Base-by-base conservation (phyloP, 2,329 filamentous ascomycete genomes). In the Colletotrichum scovillei region DNA sequence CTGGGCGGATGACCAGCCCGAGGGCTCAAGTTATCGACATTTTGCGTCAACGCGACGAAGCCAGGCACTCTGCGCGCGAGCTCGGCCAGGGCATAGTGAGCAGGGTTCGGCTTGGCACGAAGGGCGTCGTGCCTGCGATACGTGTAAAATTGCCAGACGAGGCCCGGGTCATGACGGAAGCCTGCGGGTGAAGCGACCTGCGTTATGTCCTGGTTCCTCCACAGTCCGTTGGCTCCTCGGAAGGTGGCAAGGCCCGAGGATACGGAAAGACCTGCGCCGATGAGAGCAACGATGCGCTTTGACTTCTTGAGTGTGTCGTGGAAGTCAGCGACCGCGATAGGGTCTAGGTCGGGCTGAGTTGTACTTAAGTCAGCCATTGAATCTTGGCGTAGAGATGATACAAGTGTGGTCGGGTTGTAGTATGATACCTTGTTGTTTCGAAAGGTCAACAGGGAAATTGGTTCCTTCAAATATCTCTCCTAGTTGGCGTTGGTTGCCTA, bases 71-170 rank as follows among this genome's bases (percentile, higher is more conserved):
- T 85, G 67, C 83, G 85, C 0, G 91, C 87, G 5, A 93, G 81
- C 77, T 91, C 88, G 0, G 91, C 91, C 12, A 93, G 84, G 3
- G 91, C 92, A 75, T 89, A 88, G 76, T 93, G 92, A 0, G 90
- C 92, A 22, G 84, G 82, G 75, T 93, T 94, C 0, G 92, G 92
- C 63, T 89, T 82, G 4, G 88, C 91, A 55, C 87, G 83, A 35
- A 93, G 82, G 0, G 92, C 89, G 88, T 91, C 92, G 76, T 92
- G 91, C 46, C 91, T 83, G 53, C 91, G 82, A 78, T 91, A 91
- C 78, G 84, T 88, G 83, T 93, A 93, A 79, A 93, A 93, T 76
- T 93, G 91, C 92, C 92, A 93, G n/a, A 93, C 91, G 4, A 93
- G 83, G 4, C 85, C 90, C 1, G 92, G 91, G 74, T 92, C 85